Base-by-base conservation (phyloP, 176 grass and related monocot genomes). In the Oryza meyeriana region DNA sequence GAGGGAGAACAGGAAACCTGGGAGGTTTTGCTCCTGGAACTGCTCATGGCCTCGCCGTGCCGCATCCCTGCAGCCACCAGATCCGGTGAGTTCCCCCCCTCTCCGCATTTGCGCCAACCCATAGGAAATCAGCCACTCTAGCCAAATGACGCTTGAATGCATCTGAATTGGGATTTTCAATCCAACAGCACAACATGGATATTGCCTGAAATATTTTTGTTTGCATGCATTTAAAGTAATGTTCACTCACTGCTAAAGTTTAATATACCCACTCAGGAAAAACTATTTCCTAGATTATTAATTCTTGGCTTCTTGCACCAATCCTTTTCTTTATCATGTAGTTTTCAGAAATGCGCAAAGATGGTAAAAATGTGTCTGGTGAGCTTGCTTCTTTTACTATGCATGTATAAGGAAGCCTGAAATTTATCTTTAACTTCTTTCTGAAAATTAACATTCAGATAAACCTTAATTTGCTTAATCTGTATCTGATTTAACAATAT, bases 11-110 rank as follows among this genome's bases (percentile, higher is more conserved):
- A 93, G 74, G 32, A 93, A 96, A 68, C 85, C 63, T 62, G 94
- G 79, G 10, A 96, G 90, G 68, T 89, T 96, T 88, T 96, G 90
- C 58, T 96, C 94, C 87, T 96, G 94, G 72, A 96, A 90, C 64
- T 93, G 90, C 85, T 90, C 93, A 39, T 93, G 88, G 58, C 63
- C n/a, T n/a, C n/a, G n/a, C n/a, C n/a, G n/a, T n/a, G n/a, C n/a
- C n/a, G n/a, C n/a, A n/a, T n/a, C n/a, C n/a, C n/a, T n/a, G n/a
- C n/a, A n/a, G n/a, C n/a, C n/a, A n/a, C n/a, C n/a, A n/a, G n/a
- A n/a, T n/a, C n/a, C n/a, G n/a, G n/a, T n/a, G n/a, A n/a, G n/a
- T n/a, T n/a, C n/a, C n/a, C n/a, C n/a, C n/a, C n/a, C n/a, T n/a
- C n/a, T n/a, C n/a, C n/a, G n/a, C 93, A 82, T 96, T 90, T 96